These are phyloP conservation scores for Pythium sp. DNA, from an alignment of 352 stramenopile species.

Conservation along the genomic window DNA sequence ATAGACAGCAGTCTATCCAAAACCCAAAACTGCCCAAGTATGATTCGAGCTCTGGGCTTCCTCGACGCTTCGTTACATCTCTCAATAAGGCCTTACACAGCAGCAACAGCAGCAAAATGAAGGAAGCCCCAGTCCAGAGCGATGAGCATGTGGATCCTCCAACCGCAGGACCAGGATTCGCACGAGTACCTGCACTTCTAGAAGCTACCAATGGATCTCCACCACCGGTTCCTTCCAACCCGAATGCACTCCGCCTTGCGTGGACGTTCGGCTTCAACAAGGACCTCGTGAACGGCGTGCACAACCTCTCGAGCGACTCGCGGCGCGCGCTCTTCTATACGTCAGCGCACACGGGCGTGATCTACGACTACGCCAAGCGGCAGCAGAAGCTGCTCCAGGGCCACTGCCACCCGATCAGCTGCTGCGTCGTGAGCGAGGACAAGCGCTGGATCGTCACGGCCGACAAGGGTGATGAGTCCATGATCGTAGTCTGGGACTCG, in stretches of 20 bases:
- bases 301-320: slow-evolving; percentile 74
- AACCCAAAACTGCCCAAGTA: not conserved
- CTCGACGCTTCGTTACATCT: not conserved
- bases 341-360: slow-evolving; percentile 89
- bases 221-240: slow-evolving; percentile 1
- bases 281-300: slow-evolving; percentile 81
- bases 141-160: not conserved
- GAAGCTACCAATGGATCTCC: no score
- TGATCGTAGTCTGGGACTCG: slow-evolving; percentile 92
- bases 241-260: slow-evolving; percentile 60
- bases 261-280: slow-evolving; percentile 94
- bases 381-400: slow-evolving; percentile 88
- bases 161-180: not conserved
- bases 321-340: slow-evolving; percentile 88
- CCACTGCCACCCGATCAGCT: slow-evolving; percentile 90
- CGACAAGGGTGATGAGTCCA: slow-evolving; percentile 81
- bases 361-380: slow-evolving; percentile 89
- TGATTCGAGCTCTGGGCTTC: not conserved
- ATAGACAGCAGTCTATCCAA: not conserved
- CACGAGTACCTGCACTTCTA: not conserved
- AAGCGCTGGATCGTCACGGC: slow-evolving; percentile 93
- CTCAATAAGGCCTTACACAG: not conserved
- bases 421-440: slow-evolving; percentile 87
- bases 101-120: not conserved
- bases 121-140: not conserved